Conservation (phyloP, 331 rosid species). For the Ulmus americana region DNA sequence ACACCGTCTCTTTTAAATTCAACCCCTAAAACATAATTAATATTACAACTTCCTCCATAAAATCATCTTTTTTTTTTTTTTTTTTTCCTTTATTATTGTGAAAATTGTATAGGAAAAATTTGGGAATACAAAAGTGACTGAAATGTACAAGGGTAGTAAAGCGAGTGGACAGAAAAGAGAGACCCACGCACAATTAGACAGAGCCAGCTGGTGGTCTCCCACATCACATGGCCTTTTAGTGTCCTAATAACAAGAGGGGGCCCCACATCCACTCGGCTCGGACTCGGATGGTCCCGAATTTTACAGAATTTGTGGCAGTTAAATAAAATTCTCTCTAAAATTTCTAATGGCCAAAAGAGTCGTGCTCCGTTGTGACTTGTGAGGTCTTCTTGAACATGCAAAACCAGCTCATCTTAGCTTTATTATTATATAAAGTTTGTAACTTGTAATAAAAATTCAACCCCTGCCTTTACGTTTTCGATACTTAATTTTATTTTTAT, state of each 20-base stretch:
- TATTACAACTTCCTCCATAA: background rate
- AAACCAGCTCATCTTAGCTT: slow-evolving; percentile 10
- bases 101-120: background rate
- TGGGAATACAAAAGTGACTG: background rate
- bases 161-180: slow-evolving; percentile 9
- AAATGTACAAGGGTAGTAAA: slow-evolving; percentile 11
- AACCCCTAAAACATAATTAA: background rate
- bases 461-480: slow-evolving; percentile 7
- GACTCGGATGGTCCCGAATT: slow-evolving; percentile 29
- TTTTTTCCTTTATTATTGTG: too few species aligned
- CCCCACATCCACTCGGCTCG: slow-evolving; percentile 10
- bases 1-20: background rate
- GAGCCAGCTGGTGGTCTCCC: slow-evolving; percentile 56
- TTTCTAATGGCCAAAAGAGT: background rate
- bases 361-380: slow-evolving; percentile 12
- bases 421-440: background rate
- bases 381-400: background rate
- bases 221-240: slow-evolving; percentile 47
- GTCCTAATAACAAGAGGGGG: slow-evolving; percentile 11
- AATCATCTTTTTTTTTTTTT: background rate
- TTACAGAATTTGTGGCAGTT: slow-evolving; percentile 18
- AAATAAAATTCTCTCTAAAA: background rate
- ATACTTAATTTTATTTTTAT: too few species aligned
- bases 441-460: background rate
- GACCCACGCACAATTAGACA: slow-evolving; percentile 37